These are phyloP conservation scores for Metschnikowia henanensis DNA, from an alignment of 805 yeast genomes.

Conservation along the genomic window DNA sequence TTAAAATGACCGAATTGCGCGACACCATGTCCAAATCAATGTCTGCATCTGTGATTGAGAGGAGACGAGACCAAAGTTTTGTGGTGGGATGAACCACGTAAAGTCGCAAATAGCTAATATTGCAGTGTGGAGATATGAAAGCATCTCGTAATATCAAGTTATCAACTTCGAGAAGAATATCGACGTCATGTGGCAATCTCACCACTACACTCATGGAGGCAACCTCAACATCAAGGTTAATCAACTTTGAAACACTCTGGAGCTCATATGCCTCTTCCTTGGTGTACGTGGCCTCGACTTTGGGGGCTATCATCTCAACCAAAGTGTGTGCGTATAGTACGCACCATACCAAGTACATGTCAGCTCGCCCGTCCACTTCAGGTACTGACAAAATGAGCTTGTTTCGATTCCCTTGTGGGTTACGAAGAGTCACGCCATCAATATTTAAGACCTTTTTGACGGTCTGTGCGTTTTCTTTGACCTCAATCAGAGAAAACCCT, in stretches of 20 bases:
- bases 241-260: slow-evolving; percentile 17
- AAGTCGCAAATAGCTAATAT: slow-evolving; percentile 40
- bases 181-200: slow-evolving; percentile 47
- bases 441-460: slow-evolving; percentile 35
- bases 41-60: slow-evolving; percentile 33
- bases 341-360: slow-evolving; percentile 44
- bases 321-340: slow-evolving; percentile 37
- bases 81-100: slow-evolving; percentile 53
- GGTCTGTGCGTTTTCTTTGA: slow-evolving; percentile 21
- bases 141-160: slow-evolving; percentile 27
- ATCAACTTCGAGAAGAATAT: slow-evolving; percentile 47
- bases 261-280: slow-evolving; percentile 25
- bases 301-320: slow-evolving; percentile 34
- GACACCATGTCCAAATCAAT: slow-evolving; percentile 19
- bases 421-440: slow-evolving; percentile 26
- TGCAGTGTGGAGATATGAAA: slow-evolving; percentile 27
- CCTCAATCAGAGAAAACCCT: slow-evolving; percentile 12
- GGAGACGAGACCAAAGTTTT: slow-evolving; percentile 39
- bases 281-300: slow-evolving; percentile 27
- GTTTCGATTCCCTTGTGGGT: slow-evolving; percentile 27
- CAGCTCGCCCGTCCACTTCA: slow-evolving; percentile 38
- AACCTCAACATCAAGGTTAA: slow-evolving; percentile 31
- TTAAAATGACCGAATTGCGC: slow-evolving; percentile 9
- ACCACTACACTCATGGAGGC: slow-evolving; percentile 40
- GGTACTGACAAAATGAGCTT: slow-evolving; percentile 31